phyloP scores from a whole-genome alignment of 1,284 basidiomycete genomes.

The Sparassis latifolia region DNA sequence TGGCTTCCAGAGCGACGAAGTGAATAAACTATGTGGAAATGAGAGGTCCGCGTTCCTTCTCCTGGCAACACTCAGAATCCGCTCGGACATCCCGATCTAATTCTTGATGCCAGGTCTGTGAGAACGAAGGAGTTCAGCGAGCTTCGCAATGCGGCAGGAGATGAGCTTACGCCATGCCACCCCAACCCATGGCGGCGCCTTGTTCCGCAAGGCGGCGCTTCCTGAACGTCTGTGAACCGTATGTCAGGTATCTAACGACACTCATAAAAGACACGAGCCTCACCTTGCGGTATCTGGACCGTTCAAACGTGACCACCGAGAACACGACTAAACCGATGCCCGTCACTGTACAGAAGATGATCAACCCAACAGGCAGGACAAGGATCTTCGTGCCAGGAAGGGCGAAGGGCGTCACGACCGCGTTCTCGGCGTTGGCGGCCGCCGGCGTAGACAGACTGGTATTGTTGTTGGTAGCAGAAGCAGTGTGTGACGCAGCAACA shows the following conservation, averaged over 20 bases:
- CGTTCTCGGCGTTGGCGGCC: constrained; percentile 35
- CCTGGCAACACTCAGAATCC: too few species aligned
- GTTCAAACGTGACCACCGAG: constrained; percentile 74
- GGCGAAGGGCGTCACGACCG: constrained; percentile 38
- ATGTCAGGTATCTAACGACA: not conserved
- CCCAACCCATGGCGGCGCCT: constrained; percentile 54
- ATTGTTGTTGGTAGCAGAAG: not conserved
- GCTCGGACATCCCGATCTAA: too few species aligned
- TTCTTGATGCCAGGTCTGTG: constrained; percentile 2
- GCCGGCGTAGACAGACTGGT: not conserved
- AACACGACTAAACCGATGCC: constrained; percentile 75
- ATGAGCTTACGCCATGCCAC: constrained; percentile 46
- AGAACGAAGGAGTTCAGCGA: not conserved
- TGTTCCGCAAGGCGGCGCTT: constrained; percentile 66
- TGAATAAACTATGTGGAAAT: too few species aligned
- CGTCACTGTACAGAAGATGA: constrained; percentile 76
- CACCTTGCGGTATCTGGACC: constrained; percentile 76
- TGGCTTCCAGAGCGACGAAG: too few species aligned
- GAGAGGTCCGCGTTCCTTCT: too few species aligned
- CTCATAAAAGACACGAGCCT: constrained; percentile 13
- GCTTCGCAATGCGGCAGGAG: not conserved
- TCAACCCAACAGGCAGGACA: constrained; percentile 75
- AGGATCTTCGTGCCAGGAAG: constrained; percentile 67
- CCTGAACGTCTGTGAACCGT: constrained; percentile 54
- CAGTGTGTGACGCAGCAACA: constrained; percentile 1